Evolutionary conservation across 768 basidiomycete species (phyloP).

Genomic region (Termitomyces sp.): DNA sequence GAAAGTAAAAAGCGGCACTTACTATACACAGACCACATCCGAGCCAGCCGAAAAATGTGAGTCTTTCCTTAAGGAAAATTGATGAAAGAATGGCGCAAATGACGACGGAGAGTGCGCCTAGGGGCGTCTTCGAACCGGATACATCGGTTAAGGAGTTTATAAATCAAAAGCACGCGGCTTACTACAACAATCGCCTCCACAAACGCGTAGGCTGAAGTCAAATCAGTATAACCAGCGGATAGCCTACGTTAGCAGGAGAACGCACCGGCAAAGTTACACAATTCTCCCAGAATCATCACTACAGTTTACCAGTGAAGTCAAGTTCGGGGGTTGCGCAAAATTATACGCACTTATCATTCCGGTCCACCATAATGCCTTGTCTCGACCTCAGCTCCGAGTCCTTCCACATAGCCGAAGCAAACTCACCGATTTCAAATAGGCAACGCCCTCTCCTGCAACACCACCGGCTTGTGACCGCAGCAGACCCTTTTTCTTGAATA

Average conservation of each 20-base stretch:
- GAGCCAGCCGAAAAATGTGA: slow-evolving; percentile 96
- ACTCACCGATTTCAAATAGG: slow-evolving; percentile 89
- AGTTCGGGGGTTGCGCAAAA: background rate
- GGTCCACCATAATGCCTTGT: slow-evolving; percentile 86
- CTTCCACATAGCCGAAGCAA: background rate
- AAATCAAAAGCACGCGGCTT: slow-evolving; percentile 20
- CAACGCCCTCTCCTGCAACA: slow-evolving; percentile 78
- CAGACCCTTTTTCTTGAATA: slow-evolving; percentile 97
- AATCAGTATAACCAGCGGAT: slow-evolving; percentile 13
- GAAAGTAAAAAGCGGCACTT: slow-evolving; percentile 30
- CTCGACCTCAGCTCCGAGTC: slow-evolving; percentile 9
- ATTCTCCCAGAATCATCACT: slow-evolving; percentile 92
- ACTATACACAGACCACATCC: slow-evolving; percentile 91
- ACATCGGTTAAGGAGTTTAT: slow-evolving; percentile 2
- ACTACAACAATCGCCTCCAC: slow-evolving; percentile 91
- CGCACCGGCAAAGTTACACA: slow-evolving; percentile 81
- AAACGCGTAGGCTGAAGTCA: slow-evolving; percentile 69
- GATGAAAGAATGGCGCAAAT: slow-evolving; percentile 91
- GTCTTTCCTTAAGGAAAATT: slow-evolving; percentile 86
- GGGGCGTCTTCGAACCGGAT: slow-evolving; percentile 59
- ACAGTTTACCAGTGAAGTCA: slow-evolving; percentile 5
- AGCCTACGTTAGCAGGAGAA: slow-evolving; percentile 23
- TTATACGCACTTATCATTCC: slow-evolving; percentile 76
- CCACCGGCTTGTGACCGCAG: slow-evolving; percentile 78
- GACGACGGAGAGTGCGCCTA: slow-evolving; percentile 95